Evolutionary conservation across 1,284 basidiomycete genomes (phyloP), one percentile per base, ranked within the genome.

Genomic region (Naganishia albida): DNA sequence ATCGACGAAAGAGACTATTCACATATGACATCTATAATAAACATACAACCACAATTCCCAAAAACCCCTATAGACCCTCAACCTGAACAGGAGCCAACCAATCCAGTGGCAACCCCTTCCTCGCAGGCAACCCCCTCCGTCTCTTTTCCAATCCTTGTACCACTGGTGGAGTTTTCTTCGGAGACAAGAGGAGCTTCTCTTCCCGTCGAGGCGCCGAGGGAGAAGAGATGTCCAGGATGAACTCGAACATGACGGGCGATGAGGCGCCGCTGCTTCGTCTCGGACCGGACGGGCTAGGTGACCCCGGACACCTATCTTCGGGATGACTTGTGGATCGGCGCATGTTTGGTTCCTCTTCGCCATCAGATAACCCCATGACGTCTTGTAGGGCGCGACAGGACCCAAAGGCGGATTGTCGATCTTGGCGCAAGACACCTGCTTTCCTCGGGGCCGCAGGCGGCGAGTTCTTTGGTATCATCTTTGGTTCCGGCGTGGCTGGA

Each of bases 331-430:
- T 53, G 18, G 16, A 30, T 12, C 51, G 51, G 18, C 28, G 26
- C 12, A 18, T 28, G 49, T 30, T 34, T 13, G 15, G 15, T 1
- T 25, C 28, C 16, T 34, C 26, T 28, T 12, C 15, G 49, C 2
- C 1, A 25, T 25, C 15, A 3, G 51, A 18, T 13, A 53, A 30
- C 7, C 51, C 51, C 8, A 38, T 53, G 10, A 53, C 23, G 30
- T 53, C 51, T 28, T 53, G 51, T 4, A 53, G 18, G 10, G 51
- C 51, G 7, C 51, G 28, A 23, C 51, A 53, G 7, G 51, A 53
- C 16, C 51, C n/a, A 3, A 30, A n/a, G 2, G 34, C 34, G 3
- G n/a, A 15, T 20, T 18, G 28, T 20, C 30, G 16, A 13, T 38
- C 18, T 8, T 53, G 25, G 8, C 23, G 28, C 15, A 8, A 3